phyloP scores from a whole-genome alignment of 2,329 filamentous ascomycete genomes.

The Sarocladium brachiariae region DNA sequence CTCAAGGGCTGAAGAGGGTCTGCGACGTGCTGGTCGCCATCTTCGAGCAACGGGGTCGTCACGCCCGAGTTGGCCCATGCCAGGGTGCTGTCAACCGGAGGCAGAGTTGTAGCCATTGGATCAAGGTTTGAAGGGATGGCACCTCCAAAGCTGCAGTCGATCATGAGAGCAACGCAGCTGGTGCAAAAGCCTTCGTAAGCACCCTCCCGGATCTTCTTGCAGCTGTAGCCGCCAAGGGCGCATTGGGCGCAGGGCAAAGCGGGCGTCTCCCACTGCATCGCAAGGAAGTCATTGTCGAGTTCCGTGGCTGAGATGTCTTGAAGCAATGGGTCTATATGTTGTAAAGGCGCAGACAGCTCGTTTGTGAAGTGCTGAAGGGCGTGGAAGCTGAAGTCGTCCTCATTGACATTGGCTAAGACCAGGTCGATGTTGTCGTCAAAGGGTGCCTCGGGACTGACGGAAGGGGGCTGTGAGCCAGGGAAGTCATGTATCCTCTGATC shows the following conservation, averaged over 20 bases:
- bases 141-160: slow-evolving; percentile 50
- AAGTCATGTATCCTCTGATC: neutral
- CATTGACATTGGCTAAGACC: slow-evolving; percentile 47
- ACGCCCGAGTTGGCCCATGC: neutral
- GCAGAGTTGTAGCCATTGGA: slow-evolving; percentile 15
- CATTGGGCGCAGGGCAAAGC: slow-evolving; percentile 47
- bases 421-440: slow-evolving; percentile 39
- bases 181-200: slow-evolving; percentile 54
- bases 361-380: slow-evolving; percentile 49
- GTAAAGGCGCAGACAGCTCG: slow-evolving; percentile 29
- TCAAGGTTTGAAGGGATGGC: slow-evolving; percentile 26
- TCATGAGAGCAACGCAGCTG: slow-evolving; percentile 52
- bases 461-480: neutral
- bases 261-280: slow-evolving; percentile 32
- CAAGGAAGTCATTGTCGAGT: neutral
- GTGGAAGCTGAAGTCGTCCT: slow-evolving; percentile 53
- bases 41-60: neutral
- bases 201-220: slow-evolving; percentile 55
- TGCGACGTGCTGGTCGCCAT: slow-evolving; percentile 21
- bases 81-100: neutral
- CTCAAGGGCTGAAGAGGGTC: slow-evolving; percentile 19
- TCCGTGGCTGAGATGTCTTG: too few relatives aligned
- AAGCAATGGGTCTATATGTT: slow-evolving; percentile 18
- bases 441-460: slow-evolving; percentile 6
- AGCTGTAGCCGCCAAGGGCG: slow-evolving; percentile 44